Conservation (phyloP, 2,329 filamentous ascomycete genomes). For the Blastomyces gilchristii region DNA sequence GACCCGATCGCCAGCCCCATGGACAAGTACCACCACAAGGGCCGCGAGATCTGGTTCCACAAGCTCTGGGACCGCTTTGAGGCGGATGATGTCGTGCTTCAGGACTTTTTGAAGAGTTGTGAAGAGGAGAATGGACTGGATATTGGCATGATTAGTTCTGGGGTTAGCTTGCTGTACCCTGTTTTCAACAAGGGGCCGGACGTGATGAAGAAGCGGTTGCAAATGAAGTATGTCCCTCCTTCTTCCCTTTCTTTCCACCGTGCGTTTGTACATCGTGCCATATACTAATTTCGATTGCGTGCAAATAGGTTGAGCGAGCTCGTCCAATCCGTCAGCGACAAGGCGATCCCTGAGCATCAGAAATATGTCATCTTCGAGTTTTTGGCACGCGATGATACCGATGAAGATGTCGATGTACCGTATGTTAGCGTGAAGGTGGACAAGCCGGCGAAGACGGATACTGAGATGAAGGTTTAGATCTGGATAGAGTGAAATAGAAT, state of each 20-base stretch:
- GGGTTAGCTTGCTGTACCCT: constrained; percentile 87
- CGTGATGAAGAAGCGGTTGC: constrained; percentile 70
- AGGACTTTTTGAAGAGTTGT: constrained; percentile 63
- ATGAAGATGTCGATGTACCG: constrained; percentile 92
- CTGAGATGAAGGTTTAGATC: neutral
- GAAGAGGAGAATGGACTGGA: constrained; percentile 72
- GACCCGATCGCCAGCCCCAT: constrained; percentile 93
- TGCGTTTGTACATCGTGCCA: neutral
- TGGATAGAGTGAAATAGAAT: neutral
- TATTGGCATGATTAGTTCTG: constrained; percentile 93
- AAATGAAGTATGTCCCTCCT: constrained; percentile 49
- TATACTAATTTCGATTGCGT: constrained; percentile 24
- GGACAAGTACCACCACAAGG: constrained; percentile 74
- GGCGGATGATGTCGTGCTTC: constrained; percentile 71
- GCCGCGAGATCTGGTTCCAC: constrained; percentile 72
- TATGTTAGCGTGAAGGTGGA: constrained; percentile 82
- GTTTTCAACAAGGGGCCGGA: constrained; percentile 72
- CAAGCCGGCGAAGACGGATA: constrained; percentile 10
- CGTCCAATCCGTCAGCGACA: constrained; percentile 82
- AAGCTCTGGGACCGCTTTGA: constrained; percentile 98
- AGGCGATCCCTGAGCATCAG: constrained; percentile 79
- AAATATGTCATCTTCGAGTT: constrained; percentile 96
- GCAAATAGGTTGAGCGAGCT: constrained; percentile 67
- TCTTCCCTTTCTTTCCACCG: neutral
- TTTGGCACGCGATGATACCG: constrained; percentile 76